Evolutionary conservation across 306 rosid genomes (phyloP).

Genomic region (Glycine tomentella): DNA sequence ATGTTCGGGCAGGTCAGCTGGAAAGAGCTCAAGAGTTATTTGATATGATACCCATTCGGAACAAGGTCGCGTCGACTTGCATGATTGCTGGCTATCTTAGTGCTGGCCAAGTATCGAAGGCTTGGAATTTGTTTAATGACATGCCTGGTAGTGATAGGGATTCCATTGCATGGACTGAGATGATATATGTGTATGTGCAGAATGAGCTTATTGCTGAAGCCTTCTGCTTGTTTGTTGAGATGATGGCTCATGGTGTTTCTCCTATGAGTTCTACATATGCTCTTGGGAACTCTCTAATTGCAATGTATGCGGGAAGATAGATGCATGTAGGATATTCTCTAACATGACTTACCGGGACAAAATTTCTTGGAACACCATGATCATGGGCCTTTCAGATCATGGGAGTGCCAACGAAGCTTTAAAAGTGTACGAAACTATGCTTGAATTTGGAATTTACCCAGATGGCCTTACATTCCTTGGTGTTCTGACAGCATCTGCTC

Average conservation of each 20-base stretch:
- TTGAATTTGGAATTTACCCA: constrained; percentile 57
- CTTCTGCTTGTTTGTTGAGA: constrained; percentile 54
- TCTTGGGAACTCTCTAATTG: constrained; percentile 72
- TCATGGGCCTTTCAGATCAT: constrained; percentile 72
- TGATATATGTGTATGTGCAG: constrained; percentile 71
- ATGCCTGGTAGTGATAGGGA: constrained; percentile 67
- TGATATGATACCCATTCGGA: constrained; percentile 53
- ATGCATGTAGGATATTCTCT: constrained; percentile 63
- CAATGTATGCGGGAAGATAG: constrained; percentile 85
- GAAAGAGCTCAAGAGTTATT: constrained; percentile 72
- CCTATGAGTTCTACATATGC: constrained; percentile 66
- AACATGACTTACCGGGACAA: constrained; percentile 61
- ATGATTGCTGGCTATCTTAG: constrained; percentile 70
- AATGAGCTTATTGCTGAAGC: constrained; percentile 73
- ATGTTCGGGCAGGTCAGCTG: constrained; percentile 57
- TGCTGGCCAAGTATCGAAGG: constrained; percentile 63
- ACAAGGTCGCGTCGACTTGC: constrained; percentile 65
- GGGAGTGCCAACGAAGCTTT: constrained; percentile 60
- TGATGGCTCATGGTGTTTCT: constrained; percentile 59
- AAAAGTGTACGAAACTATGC: constrained; percentile 62
- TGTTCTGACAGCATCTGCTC: constrained; percentile 73
- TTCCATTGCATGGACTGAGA: constrained; percentile 73
- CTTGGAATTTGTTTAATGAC: constrained; percentile 56
- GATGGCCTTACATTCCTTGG: constrained; percentile 71
- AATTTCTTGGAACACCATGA: constrained; percentile 82